phyloP scores from a whole-genome alignment of 345 rosid genomes.

The Hypericum androsaemum region DNA sequence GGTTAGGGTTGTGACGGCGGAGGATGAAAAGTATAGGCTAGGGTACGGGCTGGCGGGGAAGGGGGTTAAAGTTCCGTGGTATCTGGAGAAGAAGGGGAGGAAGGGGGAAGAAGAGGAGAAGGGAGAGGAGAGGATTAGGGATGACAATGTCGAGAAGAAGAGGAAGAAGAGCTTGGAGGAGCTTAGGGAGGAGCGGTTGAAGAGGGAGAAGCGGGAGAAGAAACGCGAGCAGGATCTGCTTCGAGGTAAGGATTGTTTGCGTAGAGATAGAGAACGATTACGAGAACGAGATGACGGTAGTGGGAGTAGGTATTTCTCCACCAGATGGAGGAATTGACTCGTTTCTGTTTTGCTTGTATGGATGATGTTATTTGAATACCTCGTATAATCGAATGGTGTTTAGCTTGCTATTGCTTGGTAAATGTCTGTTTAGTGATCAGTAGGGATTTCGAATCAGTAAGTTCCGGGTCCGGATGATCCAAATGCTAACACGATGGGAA shows the following conservation, averaged over 20 bases:
- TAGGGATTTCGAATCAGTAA: too few species aligned
- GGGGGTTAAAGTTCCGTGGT: constrained; percentile 93
- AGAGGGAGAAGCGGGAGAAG: constrained; percentile 70
- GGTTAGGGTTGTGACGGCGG: constrained; percentile 44
- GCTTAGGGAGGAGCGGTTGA: constrained; percentile 64
- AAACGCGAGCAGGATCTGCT: constrained; percentile 40
- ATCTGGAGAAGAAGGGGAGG: constrained; percentile 41
- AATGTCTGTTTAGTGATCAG: too few species aligned
- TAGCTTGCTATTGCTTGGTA: too few species aligned
- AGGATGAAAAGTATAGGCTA: constrained; percentile 79
- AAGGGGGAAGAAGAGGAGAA: constrained; percentile 22
- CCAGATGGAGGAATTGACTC: neutral
- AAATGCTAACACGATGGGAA: too few species aligned
- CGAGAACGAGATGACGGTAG: neutral
- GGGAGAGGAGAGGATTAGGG: constrained; percentile 17
- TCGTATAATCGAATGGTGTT: too few species aligned
- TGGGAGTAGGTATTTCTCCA: neutral
- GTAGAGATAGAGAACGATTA: constrained; percentile 24
- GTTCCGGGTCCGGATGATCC: too few species aligned
- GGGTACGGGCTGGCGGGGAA: constrained; percentile 90
- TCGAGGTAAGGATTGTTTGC: constrained; percentile 32
- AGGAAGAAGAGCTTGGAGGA: constrained; percentile 68
- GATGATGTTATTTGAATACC: too few species aligned
- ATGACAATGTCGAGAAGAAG: constrained; percentile 27
- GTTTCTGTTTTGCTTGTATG: neutral